Conservation (phyloP, 2,329 filamentous ascomycete genomes). For the Botrytis sinoallii region DNA sequence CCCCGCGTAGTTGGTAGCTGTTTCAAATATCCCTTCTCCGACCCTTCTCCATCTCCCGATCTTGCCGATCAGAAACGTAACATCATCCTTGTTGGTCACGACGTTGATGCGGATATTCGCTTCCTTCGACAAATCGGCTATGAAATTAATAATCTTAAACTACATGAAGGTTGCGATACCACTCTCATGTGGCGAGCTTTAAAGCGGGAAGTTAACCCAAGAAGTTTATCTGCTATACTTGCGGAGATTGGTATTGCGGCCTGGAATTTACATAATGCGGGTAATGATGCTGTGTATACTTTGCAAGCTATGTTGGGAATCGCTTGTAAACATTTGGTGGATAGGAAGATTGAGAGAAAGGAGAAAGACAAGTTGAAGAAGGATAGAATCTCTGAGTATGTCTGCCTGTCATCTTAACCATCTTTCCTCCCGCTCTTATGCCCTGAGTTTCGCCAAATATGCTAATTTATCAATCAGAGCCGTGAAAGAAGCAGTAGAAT, state of each 20-base stretch:
- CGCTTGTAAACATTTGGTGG: conserved; percentile 41
- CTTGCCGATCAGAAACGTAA: conserved; percentile 43
- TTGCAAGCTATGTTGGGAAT: conserved; percentile 69
- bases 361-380: conserved; percentile 25
- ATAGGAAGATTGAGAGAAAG: conserved; percentile 22
- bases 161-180: conserved; percentile 71
- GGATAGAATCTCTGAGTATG: conserved; percentile 25
- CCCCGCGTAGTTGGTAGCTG: conserved; percentile 48
- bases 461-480: neutral
- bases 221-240: conserved; percentile 61
- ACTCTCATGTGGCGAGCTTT: conserved; percentile 65
- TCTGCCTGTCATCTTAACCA: neutral
- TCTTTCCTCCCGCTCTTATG: neutral
- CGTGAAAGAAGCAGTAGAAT: conserved; percentile 14
- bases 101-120: conserved; percentile 62
- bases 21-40: conserved; percentile 56
- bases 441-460: neutral
- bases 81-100: conserved; percentile 78
- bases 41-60: conserved; percentile 10
- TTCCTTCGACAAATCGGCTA: conserved; percentile 67
- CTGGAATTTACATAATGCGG: conserved; percentile 76
- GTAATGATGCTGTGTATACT: conserved; percentile 82
- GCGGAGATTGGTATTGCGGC: conserved; percentile 59
- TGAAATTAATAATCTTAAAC: conserved; percentile 49
- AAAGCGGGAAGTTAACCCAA: conserved; percentile 49